Evolutionary conservation across 495 filamentous ascomycete genomes (phyloP).

Genomic region (Lepidopterella palustris): DNA sequence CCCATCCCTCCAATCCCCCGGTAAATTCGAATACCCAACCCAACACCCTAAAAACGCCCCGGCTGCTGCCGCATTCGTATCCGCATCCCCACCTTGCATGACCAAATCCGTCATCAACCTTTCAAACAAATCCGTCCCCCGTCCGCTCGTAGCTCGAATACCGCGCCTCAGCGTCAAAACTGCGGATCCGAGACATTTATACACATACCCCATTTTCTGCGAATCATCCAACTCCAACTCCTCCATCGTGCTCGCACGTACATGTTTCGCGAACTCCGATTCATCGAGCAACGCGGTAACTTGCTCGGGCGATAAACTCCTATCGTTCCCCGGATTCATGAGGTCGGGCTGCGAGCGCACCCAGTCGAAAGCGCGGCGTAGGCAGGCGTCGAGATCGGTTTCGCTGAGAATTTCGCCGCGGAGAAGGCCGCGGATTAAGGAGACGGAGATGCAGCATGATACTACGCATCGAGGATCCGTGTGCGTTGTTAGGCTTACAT

Average conservation of each 20-base stretch:
- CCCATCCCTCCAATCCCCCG: conserved; percentile 42
- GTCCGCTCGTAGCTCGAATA: conserved; percentile 26
- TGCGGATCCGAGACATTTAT: conserved; percentile 43
- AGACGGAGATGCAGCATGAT: conserved; percentile 39
- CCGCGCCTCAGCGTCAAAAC: conserved; percentile 37
- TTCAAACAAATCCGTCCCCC: conserved; percentile 34
- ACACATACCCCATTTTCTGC: conserved; percentile 44
- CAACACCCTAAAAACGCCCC: conserved; percentile 42
- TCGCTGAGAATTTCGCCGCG: conserved; percentile 39
- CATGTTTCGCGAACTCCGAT: conserved; percentile 36
- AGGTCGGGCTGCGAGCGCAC: conserved; percentile 24
- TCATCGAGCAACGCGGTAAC: conserved; percentile 25
- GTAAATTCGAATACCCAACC: conserved; percentile 39
- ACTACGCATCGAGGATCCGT: conserved; percentile 44
- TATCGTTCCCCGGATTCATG: conserved; percentile 15
- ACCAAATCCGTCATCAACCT: conserved; percentile 40
- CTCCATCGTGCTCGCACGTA: conserved; percentile 28
- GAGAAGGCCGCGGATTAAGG: conserved; percentile 38
- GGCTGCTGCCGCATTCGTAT: conserved; percentile 46
- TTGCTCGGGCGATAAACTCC: conserved; percentile 1
- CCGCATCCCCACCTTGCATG: conserved; percentile 45
- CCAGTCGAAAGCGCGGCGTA: conserved; percentile 32
- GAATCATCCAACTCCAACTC: conserved; percentile 38
- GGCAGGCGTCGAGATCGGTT: conserved; percentile 33
- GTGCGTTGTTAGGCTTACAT: conserved; percentile 39